Base-by-base conservation (phyloP, 2,329 filamentous ascomycete genomes). In the Septoria linicola region DNA sequence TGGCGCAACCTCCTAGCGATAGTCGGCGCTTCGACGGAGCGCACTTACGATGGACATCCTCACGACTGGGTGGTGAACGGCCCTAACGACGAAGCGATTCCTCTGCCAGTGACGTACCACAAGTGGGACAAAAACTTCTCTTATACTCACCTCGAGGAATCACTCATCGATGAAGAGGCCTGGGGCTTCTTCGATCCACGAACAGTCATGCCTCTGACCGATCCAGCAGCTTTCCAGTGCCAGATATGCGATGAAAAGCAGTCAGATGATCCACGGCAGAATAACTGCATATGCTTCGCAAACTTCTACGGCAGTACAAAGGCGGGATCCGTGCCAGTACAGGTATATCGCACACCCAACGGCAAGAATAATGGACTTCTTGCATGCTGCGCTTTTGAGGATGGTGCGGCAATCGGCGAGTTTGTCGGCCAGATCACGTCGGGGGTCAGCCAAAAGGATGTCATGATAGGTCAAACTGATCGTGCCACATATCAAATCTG, bases 401-500 rank as follows among this genome's bases (percentile, higher is more conserved):
- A 76, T 25, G 79, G 80, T 8, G 67, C 70, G 1, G 76, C 76
- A 0, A 72, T 82, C 13, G 78, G 77, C 2, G 79, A 82, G 61
- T 80, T 82, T 50, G 72, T 80, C 4, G 80, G 80, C 2, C 63
- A 78, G 20, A 70, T 82, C 25, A 82, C 79, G 1, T 76, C 73
- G 45, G 78, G 74, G 2, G 66, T 82, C 8, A 64, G 71, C 5
- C 74, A 76, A 52, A 66, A 77, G 10, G 80, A 82, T 57, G 78
- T 82, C 7, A 80, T 82, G 79, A 57, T 66, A 11, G 64, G 63
- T 1, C 68, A 76, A 47, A 66, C 65, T 2, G 63, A 66, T 16
- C 72, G 72, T 21, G 72, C 71, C 1, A 70, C 72, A 0, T 83
- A 81, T 58, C 80, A 83, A 60, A 81, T 82, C 48, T 82, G 74